A percentile compares a stretch with the other conserved stretches of the same genome.
Evolutionary conservation across 495 filamentous ascomycete genomes (phyloP).

Genomic region (Penicillium coprophilum): DNA sequence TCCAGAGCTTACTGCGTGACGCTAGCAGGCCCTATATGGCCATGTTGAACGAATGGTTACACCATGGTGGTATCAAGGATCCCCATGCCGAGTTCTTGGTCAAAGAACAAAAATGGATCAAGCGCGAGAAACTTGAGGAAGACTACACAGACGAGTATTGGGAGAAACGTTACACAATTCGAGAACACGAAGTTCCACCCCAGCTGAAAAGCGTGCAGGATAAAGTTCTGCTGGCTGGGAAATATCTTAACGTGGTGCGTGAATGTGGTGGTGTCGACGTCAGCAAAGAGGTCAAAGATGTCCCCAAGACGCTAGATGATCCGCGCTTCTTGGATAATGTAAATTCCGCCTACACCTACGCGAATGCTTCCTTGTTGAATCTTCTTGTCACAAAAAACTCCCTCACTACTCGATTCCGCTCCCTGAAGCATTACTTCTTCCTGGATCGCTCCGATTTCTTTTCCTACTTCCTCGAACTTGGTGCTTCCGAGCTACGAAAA

Average conservation of each 20-base stretch:
- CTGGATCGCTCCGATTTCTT: constrained; percentile 97
- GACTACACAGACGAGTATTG: constrained; percentile 99
- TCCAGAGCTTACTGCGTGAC: constrained; percentile 80
- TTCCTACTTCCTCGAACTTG: constrained; percentile 91
- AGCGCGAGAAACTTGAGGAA: constrained; percentile 83
- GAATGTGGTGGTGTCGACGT: constrained; percentile 97
- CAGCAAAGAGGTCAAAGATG: constrained; percentile 82
- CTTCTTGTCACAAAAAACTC: constrained; percentile 90
- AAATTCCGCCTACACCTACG: constrained; percentile 89
- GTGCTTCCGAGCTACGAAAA: constrained; percentile 82
- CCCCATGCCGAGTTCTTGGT: constrained; percentile 93
- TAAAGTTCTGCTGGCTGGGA: constrained; percentile 90
- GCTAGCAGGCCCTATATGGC: constrained; percentile 93
- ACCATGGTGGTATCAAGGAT: constrained; percentile 92
- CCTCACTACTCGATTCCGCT: constrained; percentile 79
- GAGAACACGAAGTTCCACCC: constrained; percentile 85
- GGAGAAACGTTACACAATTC: constrained; percentile 95
- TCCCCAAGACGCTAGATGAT: constrained; percentile 90
- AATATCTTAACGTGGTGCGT: constrained; percentile 95
- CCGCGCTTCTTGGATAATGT: constrained; percentile 89
- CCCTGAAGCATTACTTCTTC: constrained; percentile 98
- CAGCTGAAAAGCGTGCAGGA: constrained; percentile 90
- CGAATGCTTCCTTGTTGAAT: constrained; percentile 89
- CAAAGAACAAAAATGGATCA: constrained; percentile 94
- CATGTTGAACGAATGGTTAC: constrained; percentile 98